Evolutionary conservation across 352 stramenopile species (phyloP).

Genomic region (Pythium oligandrum): DNA sequence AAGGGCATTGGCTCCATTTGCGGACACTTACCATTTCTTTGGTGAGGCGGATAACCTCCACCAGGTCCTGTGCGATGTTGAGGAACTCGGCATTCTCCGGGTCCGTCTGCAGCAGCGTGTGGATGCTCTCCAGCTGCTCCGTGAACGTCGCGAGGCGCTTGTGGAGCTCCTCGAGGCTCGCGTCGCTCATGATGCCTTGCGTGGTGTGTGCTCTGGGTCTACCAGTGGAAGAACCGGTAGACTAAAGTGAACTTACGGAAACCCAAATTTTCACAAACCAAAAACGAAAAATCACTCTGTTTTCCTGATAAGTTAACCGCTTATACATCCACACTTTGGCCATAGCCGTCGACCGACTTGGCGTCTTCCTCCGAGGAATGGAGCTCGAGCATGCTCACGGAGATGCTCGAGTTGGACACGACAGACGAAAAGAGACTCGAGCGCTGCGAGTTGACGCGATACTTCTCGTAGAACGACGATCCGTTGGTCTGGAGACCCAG

Average conservation of each 20-base stretch:
- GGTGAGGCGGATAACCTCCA: constrained; percentile 83
- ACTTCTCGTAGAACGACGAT: constrained; percentile 6
- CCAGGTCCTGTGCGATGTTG: constrained; percentile 69
- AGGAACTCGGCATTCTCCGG: constrained; percentile 70
- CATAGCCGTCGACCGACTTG: constrained; percentile 10
- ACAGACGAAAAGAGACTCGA: constrained; percentile 18
- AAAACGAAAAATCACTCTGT: not conserved
- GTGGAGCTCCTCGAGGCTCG: constrained; percentile 66
- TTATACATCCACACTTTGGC: not conserved
- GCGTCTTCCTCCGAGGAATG: constrained; percentile 10
- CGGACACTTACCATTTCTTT: constrained; percentile 58
- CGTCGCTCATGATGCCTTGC: constrained; percentile 12
- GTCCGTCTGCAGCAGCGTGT: constrained; percentile 69
- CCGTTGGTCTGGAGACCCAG: not conserved
- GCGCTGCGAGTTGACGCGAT: constrained; percentile 4
- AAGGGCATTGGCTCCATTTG: too few species aligned
- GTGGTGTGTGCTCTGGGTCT: too few species aligned
- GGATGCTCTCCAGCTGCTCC: constrained; percentile 78
- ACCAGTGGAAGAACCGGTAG: too few species aligned
- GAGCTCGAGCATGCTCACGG: constrained; percentile 24
- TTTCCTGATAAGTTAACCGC: not conserved
- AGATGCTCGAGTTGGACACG: constrained; percentile 13
- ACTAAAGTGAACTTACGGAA: too few species aligned
- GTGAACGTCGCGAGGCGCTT: constrained; percentile 73
- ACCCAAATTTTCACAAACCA: not conserved